Percentiles rank a stretch among this genome's conserved stretches.
Evolutionary conservation across 352 stramenopile species (phyloP).

Genomic region (Pythium monospermum): DNA sequence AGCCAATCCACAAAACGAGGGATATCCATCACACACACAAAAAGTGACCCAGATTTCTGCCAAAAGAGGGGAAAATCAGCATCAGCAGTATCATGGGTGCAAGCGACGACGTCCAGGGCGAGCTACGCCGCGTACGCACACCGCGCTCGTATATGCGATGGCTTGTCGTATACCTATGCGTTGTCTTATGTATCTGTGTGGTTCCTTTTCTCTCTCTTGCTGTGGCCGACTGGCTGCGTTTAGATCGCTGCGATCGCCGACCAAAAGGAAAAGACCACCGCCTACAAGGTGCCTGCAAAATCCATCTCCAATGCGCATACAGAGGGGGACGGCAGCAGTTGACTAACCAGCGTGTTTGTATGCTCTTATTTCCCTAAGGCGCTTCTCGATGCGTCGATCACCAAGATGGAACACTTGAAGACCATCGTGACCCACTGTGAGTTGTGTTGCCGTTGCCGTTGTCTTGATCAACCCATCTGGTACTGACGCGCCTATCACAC

Average conservation of each 20-base stretch:
- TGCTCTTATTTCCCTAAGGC: too few relatives aligned
- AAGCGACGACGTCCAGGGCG: conserved; percentile 26
- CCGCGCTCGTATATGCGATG: background rate
- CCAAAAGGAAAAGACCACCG: conserved; percentile 69
- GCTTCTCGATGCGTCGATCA: conserved; percentile 43
- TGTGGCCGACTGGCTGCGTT: too few relatives aligned
- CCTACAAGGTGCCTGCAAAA: too few relatives aligned
- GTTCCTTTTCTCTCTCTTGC: background rate
- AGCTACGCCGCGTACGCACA: conserved; percentile 46
- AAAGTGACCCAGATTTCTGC: conserved; percentile 10
- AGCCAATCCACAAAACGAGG: background rate
- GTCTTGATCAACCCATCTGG: too few relatives aligned
- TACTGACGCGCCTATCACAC: background rate
- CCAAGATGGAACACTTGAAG: conserved; percentile 41
- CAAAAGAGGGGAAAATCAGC: conserved; percentile 18
- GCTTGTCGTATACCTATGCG: background rate
- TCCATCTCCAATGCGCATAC: too few relatives aligned
- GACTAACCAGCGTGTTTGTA: too few relatives aligned
- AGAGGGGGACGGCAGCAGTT: too few relatives aligned
- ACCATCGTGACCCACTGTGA: conserved; percentile 64
- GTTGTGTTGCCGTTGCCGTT: background rate
- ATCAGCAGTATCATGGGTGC: background rate
- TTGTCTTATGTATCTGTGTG: background rate
- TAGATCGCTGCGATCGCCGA: conserved; percentile 66
- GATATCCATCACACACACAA: conserved; percentile 6